Percentiles rank a stretch among this genome's conserved stretches.
Conservation (phyloP, 768 basidiomycete species). For the Suillus subalutaceus region DNA sequence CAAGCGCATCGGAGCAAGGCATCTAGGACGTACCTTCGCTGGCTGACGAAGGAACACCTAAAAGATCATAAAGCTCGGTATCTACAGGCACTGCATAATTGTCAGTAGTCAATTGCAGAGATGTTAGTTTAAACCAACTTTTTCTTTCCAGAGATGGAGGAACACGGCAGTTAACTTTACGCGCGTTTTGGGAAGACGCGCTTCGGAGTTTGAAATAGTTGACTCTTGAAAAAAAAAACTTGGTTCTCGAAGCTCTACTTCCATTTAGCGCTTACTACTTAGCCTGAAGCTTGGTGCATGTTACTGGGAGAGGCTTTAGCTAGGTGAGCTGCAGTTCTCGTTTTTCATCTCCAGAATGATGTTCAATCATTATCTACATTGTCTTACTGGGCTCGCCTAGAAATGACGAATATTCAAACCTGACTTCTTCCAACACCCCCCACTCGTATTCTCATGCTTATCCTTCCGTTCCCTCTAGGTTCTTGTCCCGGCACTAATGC, state of each 20-base stretch:
- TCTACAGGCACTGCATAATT: constrained; percentile 62
- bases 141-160: constrained; percentile 29
- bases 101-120: constrained; percentile 20
- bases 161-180: constrained; percentile 6
- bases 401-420: constrained; percentile 48
- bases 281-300: neutral
- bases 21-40: constrained; percentile 58
- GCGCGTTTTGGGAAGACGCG: constrained; percentile 34
- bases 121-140: neutral
- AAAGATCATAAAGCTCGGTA: constrained; percentile 83
- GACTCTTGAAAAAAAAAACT: neutral
- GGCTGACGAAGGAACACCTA: constrained; percentile 73
- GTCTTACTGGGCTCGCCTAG: constrained; percentile 63
- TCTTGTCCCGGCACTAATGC: constrained; percentile 20
- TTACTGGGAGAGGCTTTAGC: neutral
- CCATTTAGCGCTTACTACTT: neutral
- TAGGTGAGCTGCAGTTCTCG: constrained; percentile 22
- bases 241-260: neutral
- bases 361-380: constrained; percentile 85
- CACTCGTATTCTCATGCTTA: constrained; percentile 30
- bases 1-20: neutral
- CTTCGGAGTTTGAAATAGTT: constrained; percentile 36
- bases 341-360: constrained; percentile 48
- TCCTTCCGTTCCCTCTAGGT: constrained; percentile 19
- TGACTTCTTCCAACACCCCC: constrained; percentile 25